phyloP scores from a whole-genome alignment of 805 yeast species.

The Metschnikowia baotianmanensis region DNA sequence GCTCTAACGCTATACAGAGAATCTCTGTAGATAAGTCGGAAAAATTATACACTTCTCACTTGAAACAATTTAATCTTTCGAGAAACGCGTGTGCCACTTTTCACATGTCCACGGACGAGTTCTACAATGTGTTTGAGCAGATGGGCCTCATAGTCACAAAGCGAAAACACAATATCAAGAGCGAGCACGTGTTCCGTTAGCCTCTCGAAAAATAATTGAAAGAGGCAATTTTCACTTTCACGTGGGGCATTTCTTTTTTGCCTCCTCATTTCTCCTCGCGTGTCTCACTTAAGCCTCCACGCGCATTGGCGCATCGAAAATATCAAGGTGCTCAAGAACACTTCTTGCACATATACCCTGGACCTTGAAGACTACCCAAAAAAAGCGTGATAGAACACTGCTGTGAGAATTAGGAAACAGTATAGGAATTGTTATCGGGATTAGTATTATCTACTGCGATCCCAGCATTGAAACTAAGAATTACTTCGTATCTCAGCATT shows the following conservation, averaged over 20 bases:
- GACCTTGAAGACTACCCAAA: no score
- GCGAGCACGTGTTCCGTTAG: slow-evolving; percentile 22
- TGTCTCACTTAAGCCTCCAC: background rate
- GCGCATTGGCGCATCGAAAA: slow-evolving; percentile 5
- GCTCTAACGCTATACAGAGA: slow-evolving; percentile 8
- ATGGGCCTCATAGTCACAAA: slow-evolving; percentile 21
- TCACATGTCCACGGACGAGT: slow-evolving; percentile 19
- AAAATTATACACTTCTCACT: slow-evolving; percentile 6
- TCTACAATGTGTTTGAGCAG: slow-evolving; percentile 24
- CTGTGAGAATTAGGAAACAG: no score
- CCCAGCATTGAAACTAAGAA: no score
- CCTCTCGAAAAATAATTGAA: background rate
- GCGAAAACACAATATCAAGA: slow-evolving; percentile 27
- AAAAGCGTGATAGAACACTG: no score
- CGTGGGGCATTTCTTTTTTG: no score
- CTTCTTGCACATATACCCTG: background rate
- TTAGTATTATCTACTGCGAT: no score
- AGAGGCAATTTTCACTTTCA: background rate
- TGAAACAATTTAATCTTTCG: slow-evolving; percentile 21
- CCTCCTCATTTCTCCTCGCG: background rate
- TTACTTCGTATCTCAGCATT: no score
- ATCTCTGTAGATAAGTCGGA: slow-evolving; percentile 6
- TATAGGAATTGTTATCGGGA: no score
- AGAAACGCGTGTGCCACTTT: slow-evolving; percentile 17
- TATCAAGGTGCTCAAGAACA: background rate